phyloP scores from a whole-genome alignment of 2,329 filamentous ascomycete species.

The Venturia asperata region DNA sequence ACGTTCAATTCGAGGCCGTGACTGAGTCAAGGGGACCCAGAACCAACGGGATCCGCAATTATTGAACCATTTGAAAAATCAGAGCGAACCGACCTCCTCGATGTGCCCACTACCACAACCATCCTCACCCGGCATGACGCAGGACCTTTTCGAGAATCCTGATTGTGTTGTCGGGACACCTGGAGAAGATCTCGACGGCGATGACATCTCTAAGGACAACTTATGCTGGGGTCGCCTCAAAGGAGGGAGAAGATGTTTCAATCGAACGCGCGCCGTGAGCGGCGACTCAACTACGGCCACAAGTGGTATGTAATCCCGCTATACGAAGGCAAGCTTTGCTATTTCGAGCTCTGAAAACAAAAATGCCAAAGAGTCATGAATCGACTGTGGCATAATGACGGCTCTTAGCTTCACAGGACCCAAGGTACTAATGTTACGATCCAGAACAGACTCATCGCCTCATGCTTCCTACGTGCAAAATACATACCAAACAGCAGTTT shows the following conservation, averaged over 20 bases:
- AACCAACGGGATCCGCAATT: too few species aligned
- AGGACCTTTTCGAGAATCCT: neutral
- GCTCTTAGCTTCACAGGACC: neutral
- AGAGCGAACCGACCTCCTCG: too few species aligned
- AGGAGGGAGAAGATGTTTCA: neutral
- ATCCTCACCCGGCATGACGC: neutral
- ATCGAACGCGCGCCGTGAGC: neutral
- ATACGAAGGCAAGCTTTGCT: neutral
- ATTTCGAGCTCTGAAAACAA: neutral
- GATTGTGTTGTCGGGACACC: neutral
- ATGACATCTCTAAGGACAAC: neutral
- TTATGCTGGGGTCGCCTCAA: neutral
- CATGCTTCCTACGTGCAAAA: constrained; percentile 14
- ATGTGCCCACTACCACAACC: neutral
- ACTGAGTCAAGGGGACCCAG: too few species aligned
- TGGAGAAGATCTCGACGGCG: neutral
- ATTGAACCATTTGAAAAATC: too few species aligned
- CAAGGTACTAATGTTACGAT: neutral
- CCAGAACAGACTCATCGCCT: neutral
- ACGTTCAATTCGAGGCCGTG: too few species aligned
- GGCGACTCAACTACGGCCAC: neutral
- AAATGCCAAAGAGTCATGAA: neutral
- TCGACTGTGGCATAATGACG: neutral
- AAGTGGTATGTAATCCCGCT: neutral
- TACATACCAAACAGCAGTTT: neutral